phyloP scores from a whole-genome alignment of 148 eudicot genomes.

The Vaccinium darrowii region DNA sequence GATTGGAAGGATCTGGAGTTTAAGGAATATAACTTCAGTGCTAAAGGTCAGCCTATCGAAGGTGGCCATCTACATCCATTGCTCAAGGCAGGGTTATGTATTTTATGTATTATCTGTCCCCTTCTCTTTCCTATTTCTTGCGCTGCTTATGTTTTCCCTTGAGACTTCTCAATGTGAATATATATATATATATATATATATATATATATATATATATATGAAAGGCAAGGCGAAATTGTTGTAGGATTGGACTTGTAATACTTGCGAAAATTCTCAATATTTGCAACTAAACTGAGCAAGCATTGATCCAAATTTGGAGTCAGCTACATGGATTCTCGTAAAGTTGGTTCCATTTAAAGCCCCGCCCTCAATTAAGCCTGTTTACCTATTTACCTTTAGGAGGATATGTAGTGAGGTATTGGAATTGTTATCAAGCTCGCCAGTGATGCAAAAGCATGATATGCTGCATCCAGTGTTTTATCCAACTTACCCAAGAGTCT shows the following conservation, averaged over 20 bases:
- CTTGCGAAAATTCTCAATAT: background rate
- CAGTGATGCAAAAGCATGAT: background rate
- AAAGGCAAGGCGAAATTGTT: background rate
- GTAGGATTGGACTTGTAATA: background rate
- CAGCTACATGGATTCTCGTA: background rate
- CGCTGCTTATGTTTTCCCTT: background rate
- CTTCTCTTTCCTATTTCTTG: background rate
- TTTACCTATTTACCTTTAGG: background rate
- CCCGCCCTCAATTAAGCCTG: background rate
- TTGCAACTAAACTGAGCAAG: background rate
- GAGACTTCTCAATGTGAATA: background rate
- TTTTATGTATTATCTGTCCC: slow-evolving; percentile 10
- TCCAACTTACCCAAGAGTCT: background rate
- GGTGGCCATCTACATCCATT: slow-evolving; percentile 92
- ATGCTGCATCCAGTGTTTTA: slow-evolving; percentile 4
- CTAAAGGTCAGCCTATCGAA: slow-evolving; percentile 81
- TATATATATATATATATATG: background rate
- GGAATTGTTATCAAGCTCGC: background rate
- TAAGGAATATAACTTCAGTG: slow-evolving; percentile 88
- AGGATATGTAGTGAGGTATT: background rate
- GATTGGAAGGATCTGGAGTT: slow-evolving; percentile 84
- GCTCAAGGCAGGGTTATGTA: slow-evolving; percentile 63
- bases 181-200: background rate
- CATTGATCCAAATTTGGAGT: background rate
- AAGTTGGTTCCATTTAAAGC: background rate